Evolutionary conservation across 257 asterid species (phyloP), one percentile per base, ranked within the genome.

Genomic region (Solanum appendiculatum): DNA sequence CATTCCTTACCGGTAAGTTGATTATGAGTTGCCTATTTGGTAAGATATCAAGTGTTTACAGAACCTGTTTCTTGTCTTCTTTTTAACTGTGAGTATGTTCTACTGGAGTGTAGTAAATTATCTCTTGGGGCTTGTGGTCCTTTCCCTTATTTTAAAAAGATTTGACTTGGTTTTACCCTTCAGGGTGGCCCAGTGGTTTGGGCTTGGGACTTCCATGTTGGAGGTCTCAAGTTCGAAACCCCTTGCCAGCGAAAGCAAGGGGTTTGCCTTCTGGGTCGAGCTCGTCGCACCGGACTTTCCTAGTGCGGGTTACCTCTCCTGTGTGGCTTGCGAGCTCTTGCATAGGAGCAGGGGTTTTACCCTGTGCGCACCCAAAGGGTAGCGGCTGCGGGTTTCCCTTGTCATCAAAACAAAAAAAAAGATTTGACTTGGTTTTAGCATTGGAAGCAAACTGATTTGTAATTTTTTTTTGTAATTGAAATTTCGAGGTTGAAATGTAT

Each of bases 1-100:
- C 90, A 97, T 97, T 86, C 96, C 98, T 87, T 97, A 97, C 93
- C 94, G 99, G 99, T 96, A 88, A 90, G 92, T 87, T 86, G 69
- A 42, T 16, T 74, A 82, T 75, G 86, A 29, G 33, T 68, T 85
- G 51, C 87, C 85, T 80, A 63, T 34, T 82, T 44, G 44, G 64
- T 87, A 14, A 48, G 86, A 40, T 66, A 25, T 51, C 33, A 81
- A 87, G 58, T 86, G 42, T 34, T 46, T 18, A 27, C 56, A 20
- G 72, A 64, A 75, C 75, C 84, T 34, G 31, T 14, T 85, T 85
- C 68, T 82, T 44, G 86, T 54, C 68, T 3, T 46, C 85, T 29
- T 80, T 78, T 46, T 46, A 75, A 40, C 42, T n/a, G 46, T 33
- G 86, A 54, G 9, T 83, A 27, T 64, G 86, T 36, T 60, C 42